These are phyloP conservation scores for Chaetomium globosum DNA, from an alignment of 2,329 filamentous ascomycete genomes.

Conservation along the genomic window DNA sequence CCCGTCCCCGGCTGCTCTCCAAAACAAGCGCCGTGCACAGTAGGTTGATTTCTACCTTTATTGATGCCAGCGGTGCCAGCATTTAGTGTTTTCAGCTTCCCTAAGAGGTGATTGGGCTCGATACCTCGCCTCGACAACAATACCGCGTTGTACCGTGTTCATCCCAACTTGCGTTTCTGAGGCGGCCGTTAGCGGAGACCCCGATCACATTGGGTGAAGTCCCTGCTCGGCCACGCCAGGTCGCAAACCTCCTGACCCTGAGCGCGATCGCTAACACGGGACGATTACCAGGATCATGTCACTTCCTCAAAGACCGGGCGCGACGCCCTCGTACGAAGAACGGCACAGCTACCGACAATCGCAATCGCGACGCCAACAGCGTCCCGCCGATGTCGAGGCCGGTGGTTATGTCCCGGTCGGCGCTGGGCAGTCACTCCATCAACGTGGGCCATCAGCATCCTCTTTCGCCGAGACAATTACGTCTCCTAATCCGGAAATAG, in stretches of 20 bases:
- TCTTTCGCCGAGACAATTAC: conserved; percentile 62
- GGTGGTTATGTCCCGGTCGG: conserved; percentile 55
- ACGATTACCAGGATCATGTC: conserved; percentile 56
- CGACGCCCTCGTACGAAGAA: conserved; percentile 62
- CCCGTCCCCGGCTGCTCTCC: conserved; percentile 19
- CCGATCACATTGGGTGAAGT: conserved; percentile 28
- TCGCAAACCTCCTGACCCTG: neutral
- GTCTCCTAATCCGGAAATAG: conserved; percentile 58
- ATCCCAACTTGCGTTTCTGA: conserved; percentile 12
- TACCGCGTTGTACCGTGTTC: neutral
- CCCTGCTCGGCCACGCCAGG: conserved; percentile 18
- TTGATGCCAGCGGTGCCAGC: conserved; percentile 24
- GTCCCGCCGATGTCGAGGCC: conserved; percentile 71
- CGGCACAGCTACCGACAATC: conserved; percentile 68
- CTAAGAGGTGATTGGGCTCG: conserved; percentile 23
- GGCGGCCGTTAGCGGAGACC: conserved; percentile 18
- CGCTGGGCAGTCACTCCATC: conserved; percentile 48
- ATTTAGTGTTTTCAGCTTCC: conserved; percentile 4
- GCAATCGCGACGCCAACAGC: conserved; percentile 63
- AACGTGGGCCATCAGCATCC: conserved; percentile 59
- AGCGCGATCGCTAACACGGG: conserved; percentile 32
- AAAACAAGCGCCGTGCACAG: conserved; percentile 30
- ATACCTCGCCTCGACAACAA: neutral
- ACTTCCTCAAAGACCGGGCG: conserved; percentile 66
- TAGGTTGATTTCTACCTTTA: conserved; percentile 28